A percentile compares a stretch with the other conserved stretches of the same genome.
Conservation (phyloP, 805 yeast species). For the Wickerhamomyces ciferrii region DNA sequence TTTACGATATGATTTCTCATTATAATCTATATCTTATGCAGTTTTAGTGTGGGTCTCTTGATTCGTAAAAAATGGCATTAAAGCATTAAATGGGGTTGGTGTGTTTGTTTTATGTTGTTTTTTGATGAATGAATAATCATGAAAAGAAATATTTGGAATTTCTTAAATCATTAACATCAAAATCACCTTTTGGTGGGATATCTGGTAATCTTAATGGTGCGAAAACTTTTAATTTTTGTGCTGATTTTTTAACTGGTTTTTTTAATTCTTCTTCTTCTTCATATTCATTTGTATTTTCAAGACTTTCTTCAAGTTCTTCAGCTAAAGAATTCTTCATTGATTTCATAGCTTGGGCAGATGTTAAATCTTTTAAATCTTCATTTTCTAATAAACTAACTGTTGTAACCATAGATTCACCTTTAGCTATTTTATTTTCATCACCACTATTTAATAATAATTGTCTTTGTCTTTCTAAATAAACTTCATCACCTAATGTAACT, state of each 20-base stretch:
- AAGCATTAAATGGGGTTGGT: no score
- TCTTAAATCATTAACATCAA: slow-evolving; percentile 65
- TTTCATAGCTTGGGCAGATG: not conserved
- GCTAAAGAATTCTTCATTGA: not conserved
- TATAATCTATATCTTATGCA: no score
- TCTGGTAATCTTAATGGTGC: slow-evolving; percentile 63
- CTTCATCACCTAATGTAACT: slow-evolving; percentile 62
- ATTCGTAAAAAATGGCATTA: not conserved
- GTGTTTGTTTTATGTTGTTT: no score
- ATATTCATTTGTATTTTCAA: no score
- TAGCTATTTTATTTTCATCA: slow-evolving; percentile 40
- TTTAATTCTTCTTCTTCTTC: no score
- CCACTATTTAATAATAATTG: slow-evolving; percentile 46
- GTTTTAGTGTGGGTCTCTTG: no score
- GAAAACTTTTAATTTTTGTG: slow-evolving; percentile 28
- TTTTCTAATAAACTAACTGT: slow-evolving; percentile 53
- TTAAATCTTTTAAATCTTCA: slow-evolving; percentile 7
- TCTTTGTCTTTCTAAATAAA: slow-evolving; percentile 64
- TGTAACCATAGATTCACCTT: slow-evolving; percentile 57
- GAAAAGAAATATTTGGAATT: slow-evolving; percentile 73
- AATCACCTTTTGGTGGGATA: slow-evolving; percentile 70
- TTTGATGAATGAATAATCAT: slow-evolving; percentile 2
- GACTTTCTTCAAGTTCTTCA: not conserved
- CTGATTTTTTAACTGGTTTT: not conserved
- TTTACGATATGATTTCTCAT: no score